phyloP scores from a whole-genome alignment of 2,329 filamentous ascomycete species.

The Lasiodiplodia gonubiensis region DNA sequence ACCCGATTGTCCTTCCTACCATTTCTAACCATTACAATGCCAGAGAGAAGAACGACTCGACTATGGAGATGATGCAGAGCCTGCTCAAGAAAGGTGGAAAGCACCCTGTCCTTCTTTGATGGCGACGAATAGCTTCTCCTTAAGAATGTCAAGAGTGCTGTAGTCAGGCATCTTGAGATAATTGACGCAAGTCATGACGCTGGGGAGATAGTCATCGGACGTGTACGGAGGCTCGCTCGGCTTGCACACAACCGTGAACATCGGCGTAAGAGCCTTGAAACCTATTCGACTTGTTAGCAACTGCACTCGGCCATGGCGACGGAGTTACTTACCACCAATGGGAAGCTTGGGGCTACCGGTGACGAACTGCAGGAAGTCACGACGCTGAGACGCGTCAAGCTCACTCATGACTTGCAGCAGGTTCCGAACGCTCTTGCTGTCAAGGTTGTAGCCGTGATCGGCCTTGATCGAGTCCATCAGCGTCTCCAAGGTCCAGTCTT shows the following conservation, averaged over 20 bases:
- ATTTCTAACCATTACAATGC: conserved; percentile 25
- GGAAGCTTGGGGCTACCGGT: conserved; percentile 97
- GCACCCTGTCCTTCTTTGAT: conserved; percentile 96
- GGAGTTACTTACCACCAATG: conserved; percentile 75
- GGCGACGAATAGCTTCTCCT: conserved; percentile 78
- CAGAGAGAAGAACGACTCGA: conserved; percentile 22
- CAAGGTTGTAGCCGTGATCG: conserved; percentile 98
- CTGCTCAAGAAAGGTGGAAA: conserved; percentile 85
- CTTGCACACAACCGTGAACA: conserved; percentile 99
- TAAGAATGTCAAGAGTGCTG: conserved; percentile 76
- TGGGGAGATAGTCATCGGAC: conserved; percentile 97
- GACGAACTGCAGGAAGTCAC: conserved; percentile 96
- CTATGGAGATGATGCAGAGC: conserved; percentile 1
- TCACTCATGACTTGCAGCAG: conserved; percentile 94
- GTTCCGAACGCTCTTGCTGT: conserved; percentile 94
- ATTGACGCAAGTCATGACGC: conserved; percentile 99
- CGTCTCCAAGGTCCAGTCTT: conserved; percentile 97
- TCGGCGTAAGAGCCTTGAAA: conserved; percentile 94
- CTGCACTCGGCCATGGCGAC: not conserved
- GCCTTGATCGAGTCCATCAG: conserved; percentile 98
- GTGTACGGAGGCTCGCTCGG: conserved; percentile 93
- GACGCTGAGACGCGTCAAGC: conserved; percentile 72
- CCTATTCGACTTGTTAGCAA: conserved; percentile 58
- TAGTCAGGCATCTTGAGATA: conserved; percentile 98
- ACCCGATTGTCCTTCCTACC: conserved; percentile 6